Percentiles rank a stretch among this genome's conserved stretches.
These are phyloP conservation scores for Paracoccidioides lutzii DNA, from an alignment of 2,329 filamentous ascomycete genomes.

Conservation along the genomic window DNA sequence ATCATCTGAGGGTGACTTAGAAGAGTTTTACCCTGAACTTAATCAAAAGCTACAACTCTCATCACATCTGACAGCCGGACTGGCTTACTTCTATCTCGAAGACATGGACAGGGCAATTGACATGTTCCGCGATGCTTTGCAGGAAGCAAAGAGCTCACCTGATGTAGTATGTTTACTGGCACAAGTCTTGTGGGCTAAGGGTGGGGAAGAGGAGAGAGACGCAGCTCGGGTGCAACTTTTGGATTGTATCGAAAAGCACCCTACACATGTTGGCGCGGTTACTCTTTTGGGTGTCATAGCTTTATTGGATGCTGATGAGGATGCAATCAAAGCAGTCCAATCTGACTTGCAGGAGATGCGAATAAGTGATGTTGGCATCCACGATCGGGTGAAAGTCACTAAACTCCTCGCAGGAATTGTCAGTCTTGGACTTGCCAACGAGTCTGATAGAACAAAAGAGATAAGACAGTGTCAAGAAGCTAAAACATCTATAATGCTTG, in stretches of 20 bases:
- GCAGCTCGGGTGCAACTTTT: constrained; percentile 71
- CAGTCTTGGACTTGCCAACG: constrained; percentile 38
- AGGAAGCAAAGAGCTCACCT: constrained; percentile 61
- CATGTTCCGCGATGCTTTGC: constrained; percentile 68
- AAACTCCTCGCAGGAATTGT: constrained; percentile 66
- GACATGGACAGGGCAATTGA: constrained; percentile 56
- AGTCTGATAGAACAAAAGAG: constrained; percentile 29
- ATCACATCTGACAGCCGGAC: constrained; percentile 70
- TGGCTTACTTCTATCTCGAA: constrained; percentile 63
- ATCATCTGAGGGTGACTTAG: constrained; percentile 56
- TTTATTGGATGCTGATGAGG: constrained; percentile 63
- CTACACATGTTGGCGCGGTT: constrained; percentile 66
- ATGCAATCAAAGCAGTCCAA: constrained; percentile 66
- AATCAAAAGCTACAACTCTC: constrained; percentile 64
- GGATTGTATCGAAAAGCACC: constrained; percentile 58
- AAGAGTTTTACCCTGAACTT: constrained; percentile 48
- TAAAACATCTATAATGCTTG: constrained; percentile 65
- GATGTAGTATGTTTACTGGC: constrained; percentile 79
- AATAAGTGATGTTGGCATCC: constrained; percentile 48
- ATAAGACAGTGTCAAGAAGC: constrained; percentile 50
- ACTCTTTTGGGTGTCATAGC: constrained; percentile 75
- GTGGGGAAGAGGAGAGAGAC: constrained; percentile 57
- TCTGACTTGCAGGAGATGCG: constrained; percentile 64
- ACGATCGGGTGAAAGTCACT: constrained; percentile 57
- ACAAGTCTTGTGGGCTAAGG: constrained; percentile 87